phyloP scores from a whole-genome alignment of 768 basidiomycete genomes.

The Dictyophora rubrovolvata region DNA sequence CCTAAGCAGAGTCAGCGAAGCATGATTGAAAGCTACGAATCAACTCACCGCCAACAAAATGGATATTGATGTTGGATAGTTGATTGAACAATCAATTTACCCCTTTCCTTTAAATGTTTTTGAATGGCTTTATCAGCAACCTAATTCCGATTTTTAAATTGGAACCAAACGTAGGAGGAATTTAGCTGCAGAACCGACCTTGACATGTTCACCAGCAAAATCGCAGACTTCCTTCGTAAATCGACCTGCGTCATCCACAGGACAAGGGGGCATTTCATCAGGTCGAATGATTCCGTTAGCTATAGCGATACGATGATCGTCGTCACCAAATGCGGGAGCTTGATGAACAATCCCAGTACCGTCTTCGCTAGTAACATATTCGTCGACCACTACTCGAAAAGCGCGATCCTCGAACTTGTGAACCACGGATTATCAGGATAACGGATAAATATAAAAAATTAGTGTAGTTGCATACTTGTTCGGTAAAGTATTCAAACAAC shows the following conservation, averaged over 20 bases:
- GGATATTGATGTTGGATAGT: conserved; percentile 89
- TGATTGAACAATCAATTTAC: conserved; percentile 78
- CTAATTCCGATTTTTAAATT: conserved; percentile 27
- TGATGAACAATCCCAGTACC: conserved; percentile 99
- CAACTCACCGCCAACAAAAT: conserved; percentile 83
- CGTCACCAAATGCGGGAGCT: conserved; percentile 96
- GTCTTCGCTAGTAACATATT: conserved; percentile 85
- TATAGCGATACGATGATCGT: conserved; percentile 91
- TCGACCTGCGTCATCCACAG: conserved; percentile 79
- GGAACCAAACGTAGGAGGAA: background rate
- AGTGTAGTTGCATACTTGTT: conserved; percentile 47
- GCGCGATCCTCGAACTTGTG: conserved; percentile 80
- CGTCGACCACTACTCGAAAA: conserved; percentile 81
- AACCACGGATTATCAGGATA: background rate
- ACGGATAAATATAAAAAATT: background rate
- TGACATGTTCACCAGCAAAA: conserved; percentile 80
- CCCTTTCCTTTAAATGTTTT: conserved; percentile 78
- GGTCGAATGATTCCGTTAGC: conserved; percentile 70
- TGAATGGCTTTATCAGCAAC: conserved; percentile 92
- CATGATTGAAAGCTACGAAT: background rate
- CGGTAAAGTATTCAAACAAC: conserved; percentile 93
- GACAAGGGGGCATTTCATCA: conserved; percentile 95
- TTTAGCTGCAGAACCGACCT: conserved; percentile 42
- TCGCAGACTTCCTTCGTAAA: conserved; percentile 89
- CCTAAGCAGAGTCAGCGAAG: conserved; percentile 27